Conservation (phyloP, 169 alveolate genomes). For the Plasmodium gaboni region DNA sequence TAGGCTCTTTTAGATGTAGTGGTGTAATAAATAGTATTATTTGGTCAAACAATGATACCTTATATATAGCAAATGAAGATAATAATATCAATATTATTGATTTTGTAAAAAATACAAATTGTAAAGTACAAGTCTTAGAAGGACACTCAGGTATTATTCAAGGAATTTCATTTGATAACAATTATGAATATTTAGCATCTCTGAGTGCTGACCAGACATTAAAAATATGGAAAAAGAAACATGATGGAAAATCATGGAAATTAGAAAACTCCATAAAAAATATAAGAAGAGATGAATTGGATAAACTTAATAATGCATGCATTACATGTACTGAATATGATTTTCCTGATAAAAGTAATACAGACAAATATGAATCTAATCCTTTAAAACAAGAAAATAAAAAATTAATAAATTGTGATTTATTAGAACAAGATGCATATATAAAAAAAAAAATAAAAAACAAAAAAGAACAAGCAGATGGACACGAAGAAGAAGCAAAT, state of each 20-base stretch:
- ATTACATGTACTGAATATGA: constrained; percentile 47
- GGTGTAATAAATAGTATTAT: constrained; percentile 62
- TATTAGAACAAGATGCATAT: constrained; percentile 16
- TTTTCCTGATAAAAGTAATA: constrained; percentile 22
- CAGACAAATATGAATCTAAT: constrained; percentile 12
- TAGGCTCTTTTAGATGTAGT: constrained; percentile 85
- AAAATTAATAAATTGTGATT: constrained; percentile 1
- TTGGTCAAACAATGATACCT: constrained; percentile 65
- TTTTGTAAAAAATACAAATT: constrained; percentile 68
- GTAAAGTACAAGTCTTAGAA: constrained; percentile 84
- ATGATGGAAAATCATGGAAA: constrained; percentile 85
- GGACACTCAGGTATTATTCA: constrained; percentile 90
- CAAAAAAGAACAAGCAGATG: background rate
- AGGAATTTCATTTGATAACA: constrained; percentile 87
- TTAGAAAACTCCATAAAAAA: constrained; percentile 75
- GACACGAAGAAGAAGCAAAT: constrained; percentile 19
- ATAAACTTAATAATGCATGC: constrained; percentile 41
- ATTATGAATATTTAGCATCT: constrained; percentile 88
- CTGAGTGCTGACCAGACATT: constrained; percentile 90
- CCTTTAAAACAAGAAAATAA: constrained; percentile 16
- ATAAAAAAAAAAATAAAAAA: constrained; percentile 46
- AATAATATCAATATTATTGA: constrained; percentile 72
- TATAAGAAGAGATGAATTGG: constrained; percentile 65
- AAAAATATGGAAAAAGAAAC: constrained; percentile 84
- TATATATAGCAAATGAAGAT: constrained; percentile 73